Base-by-base conservation (phyloP, 2,329 filamentous ascomycete species). In the Arthroderma uncinatum region DNA sequence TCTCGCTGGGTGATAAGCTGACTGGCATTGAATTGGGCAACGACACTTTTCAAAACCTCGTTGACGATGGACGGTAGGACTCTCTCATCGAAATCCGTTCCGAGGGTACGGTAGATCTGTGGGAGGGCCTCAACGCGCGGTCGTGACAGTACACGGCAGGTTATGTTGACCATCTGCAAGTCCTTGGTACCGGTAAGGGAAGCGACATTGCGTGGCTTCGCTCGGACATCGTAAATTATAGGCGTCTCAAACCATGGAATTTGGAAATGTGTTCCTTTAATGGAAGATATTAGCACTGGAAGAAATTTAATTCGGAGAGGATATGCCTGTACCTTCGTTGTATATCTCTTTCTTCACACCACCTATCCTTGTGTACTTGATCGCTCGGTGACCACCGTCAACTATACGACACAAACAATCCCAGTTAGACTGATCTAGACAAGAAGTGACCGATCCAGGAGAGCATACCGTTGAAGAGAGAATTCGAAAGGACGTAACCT, bases 151-250 rank as follows among this genome's bases (percentile, higher is more conserved):
- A 98, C 93, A 88, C 93, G 92, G 76, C 93, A 98, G 70, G 92
- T 98, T 72, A 98, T 97, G 82, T 98, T 98, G 71, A 97, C 93
- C 93, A 98, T 98, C 79, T 98, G 93, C 75, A 98, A 78, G 76
- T 98, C 93, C 80, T 98, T 98, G 70, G 93, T 98, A 66, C 93
- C 93, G 59, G 93, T 98, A 64, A 98, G 82, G 64, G 93, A 97
- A 64, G 93, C 87, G 66, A 98, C 91, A 69, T 95, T 96, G 71
- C 93, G 85, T 67, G 93, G 93, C 79, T 92, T 96, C 60, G 93
- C 93, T 76, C 93, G 92, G 66, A 98, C 93, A 73, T 98, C 92
- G 79, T 97, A 98, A 66, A 91, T 85, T 73, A 98, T 84, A 54
- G 93, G 90, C 3, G 91, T 95, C 76, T 98, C 93, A 74, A 98